A percentile compares a stretch with the other conserved stretches of the same genome.
These are phyloP conservation scores for Catunica adiposa DNA, from an alignment of 2,329 filamentous ascomycete genomes.

Conservation along the genomic window DNA sequence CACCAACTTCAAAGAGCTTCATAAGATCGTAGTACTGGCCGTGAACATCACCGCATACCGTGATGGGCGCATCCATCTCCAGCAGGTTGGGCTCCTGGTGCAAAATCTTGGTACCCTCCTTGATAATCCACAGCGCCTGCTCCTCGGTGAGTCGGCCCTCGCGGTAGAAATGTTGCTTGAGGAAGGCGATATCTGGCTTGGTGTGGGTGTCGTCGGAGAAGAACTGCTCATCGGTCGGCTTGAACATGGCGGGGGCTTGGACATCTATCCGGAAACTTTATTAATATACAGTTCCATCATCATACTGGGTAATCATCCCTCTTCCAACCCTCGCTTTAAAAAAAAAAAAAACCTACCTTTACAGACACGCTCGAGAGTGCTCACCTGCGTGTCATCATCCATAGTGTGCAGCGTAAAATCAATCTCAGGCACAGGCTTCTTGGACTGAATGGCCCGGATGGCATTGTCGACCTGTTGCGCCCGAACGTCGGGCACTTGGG, in stretches of 20 bases:
- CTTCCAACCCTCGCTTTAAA: too few species aligned
- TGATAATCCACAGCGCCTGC: conserved; percentile 90
- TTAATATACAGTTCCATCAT: background rate
- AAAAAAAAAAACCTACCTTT: conserved; percentile 79
- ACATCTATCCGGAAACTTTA: conserved; percentile 48
- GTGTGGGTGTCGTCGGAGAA: conserved; percentile 68
- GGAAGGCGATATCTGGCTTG: conserved; percentile 83
- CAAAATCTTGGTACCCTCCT: conserved; percentile 71
- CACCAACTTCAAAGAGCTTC: conserved; percentile 98
- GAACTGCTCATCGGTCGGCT: conserved; percentile 87
- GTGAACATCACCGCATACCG: conserved; percentile 94
- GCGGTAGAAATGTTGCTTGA: conserved; percentile 97
- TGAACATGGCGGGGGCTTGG: conserved; percentile 86
- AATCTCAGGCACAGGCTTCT: conserved; percentile 92
- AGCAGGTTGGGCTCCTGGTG: conserved; percentile 84
- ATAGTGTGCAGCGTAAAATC: conserved; percentile 97
- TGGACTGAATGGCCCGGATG: conserved; percentile 79
- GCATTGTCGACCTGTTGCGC: conserved; percentile 66
- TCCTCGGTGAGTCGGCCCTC: conserved; percentile 95
- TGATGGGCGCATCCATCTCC: conserved; percentile 99
- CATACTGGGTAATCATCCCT: background rate
- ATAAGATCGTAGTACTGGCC: conserved; percentile 98
- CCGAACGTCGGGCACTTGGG: conserved; percentile 30
- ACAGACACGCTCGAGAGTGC: conserved; percentile 87
- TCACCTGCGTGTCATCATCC: conserved; percentile 94